phyloP scores from a whole-genome alignment of 2,329 filamentous ascomycete genomes.

The Lachnellula arida region DNA sequence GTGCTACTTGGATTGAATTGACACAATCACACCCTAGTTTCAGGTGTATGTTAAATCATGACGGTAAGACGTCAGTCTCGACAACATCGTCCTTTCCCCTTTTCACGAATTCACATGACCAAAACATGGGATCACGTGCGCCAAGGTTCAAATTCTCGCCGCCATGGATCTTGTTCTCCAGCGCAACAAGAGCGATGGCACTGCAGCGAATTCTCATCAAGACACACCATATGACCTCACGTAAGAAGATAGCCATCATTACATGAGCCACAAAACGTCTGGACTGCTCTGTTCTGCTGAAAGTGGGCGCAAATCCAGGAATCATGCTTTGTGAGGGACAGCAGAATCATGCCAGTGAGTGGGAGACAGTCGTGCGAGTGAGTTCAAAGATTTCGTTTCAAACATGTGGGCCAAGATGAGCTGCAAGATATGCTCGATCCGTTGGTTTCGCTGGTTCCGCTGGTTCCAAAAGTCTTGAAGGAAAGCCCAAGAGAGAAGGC shows the following conservation, averaged over 20 bases:
- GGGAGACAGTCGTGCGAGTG: constrained; percentile 27
- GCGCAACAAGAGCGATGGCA: background rate
- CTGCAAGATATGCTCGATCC: too few relatives aligned
- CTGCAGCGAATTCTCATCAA: constrained; percentile 55
- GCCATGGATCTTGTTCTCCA: background rate
- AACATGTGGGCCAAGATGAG: too few relatives aligned
- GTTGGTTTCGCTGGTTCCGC: too few relatives aligned
- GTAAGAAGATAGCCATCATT: constrained; percentile 64
- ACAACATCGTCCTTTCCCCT: too few relatives aligned
- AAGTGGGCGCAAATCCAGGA: constrained; percentile 64
- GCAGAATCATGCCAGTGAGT: constrained; percentile 14
- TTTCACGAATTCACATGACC: background rate
- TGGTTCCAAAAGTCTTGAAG: too few relatives aligned
- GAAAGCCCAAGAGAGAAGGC: background rate
- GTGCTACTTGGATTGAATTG: too few relatives aligned
- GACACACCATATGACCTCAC: constrained; percentile 77
- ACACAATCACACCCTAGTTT: too few relatives aligned
- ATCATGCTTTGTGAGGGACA: constrained; percentile 68
- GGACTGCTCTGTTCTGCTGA: constrained; percentile 57
- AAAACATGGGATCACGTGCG: background rate
- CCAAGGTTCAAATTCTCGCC: background rate
- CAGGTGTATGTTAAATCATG: too few relatives aligned
- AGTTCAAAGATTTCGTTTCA: background rate
- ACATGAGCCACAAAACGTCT: constrained; percentile 59
- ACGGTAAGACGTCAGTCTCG: too few relatives aligned